These are phyloP conservation scores for Trypanosoma grayi DNA, from an alignment of 208 protist genomes.

Conservation along the genomic window DNA sequence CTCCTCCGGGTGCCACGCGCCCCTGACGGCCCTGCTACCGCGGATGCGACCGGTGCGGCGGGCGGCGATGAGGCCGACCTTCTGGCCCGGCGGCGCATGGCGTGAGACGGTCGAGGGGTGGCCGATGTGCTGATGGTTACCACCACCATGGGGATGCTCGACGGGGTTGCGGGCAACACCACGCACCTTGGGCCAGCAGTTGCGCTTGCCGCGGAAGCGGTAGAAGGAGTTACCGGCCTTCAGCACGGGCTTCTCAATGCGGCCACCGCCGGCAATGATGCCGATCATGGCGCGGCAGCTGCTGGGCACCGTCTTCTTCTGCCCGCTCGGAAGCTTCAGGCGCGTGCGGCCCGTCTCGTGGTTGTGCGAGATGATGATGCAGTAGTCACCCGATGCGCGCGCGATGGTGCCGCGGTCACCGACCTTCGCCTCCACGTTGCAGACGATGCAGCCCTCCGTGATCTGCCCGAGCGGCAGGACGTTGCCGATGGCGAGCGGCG, in stretches of 20 bases:
- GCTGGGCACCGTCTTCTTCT: slow-evolving; percentile 97
- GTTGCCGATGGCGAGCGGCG: slow-evolving; percentile 96
- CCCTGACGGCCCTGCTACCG: slow-evolving; percentile 88
- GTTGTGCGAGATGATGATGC: slow-evolving; percentile 97
- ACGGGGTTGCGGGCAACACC: slow-evolving; percentile 99
- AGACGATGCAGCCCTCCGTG: slow-evolving; percentile 99
- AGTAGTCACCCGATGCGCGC: slow-evolving; percentile 96
- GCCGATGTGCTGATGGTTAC: slow-evolving; percentile 99
- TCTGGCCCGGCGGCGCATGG: slow-evolving; percentile 94
- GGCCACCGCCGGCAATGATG: slow-evolving; percentile 98
- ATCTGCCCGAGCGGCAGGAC: slow-evolving; percentile 96
- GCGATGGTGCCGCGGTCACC: slow-evolving; percentile 96
- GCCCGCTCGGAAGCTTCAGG: slow-evolving; percentile 97
- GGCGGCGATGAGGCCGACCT: slow-evolving; percentile 99
- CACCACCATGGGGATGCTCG: slow-evolving; percentile 99
- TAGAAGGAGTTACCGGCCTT: slow-evolving; percentile 98
- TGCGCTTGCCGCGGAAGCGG: slow-evolving; percentile 99
- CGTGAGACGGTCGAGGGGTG: slow-evolving; percentile 93
- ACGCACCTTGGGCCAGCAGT: slow-evolving; percentile 98
- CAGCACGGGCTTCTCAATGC: slow-evolving; percentile 99
- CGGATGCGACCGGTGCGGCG: slow-evolving; percentile 96
- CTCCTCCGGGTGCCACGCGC: slow-evolving; percentile 88
- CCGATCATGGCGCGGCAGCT: slow-evolving; percentile 97
- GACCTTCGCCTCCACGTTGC: slow-evolving; percentile 98
- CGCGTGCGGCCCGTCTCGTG: slow-evolving; percentile 95